These are phyloP conservation scores for Globisporangium solare DNA, from an alignment of 352 stramenopile genomes.

Conservation along the genomic window DNA sequence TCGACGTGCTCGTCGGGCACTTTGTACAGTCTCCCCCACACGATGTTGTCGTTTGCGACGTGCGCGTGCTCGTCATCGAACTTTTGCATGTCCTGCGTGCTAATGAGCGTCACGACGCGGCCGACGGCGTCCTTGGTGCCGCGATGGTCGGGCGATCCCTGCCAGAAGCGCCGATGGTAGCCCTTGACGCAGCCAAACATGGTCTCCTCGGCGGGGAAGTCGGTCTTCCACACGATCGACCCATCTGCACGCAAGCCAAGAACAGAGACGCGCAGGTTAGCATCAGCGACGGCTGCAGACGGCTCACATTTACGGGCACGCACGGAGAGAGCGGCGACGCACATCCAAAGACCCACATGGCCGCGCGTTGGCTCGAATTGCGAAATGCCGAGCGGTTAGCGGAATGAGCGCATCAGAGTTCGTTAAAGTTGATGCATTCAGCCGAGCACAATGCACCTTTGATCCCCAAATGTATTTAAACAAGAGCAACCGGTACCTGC, in stretches of 20 bases:
- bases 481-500: too few relatives aligned
- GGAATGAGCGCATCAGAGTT: too few relatives aligned
- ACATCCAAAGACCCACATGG: slow-evolving; percentile 83
- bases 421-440: too few relatives aligned
- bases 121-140: slow-evolving; percentile 69
- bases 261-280: slow-evolving; percentile 65
- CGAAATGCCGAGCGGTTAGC: too few relatives aligned
- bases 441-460: too few relatives aligned
- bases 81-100: slow-evolving; percentile 60
- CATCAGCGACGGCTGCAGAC: slow-evolving; percentile 26
- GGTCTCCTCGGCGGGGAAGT: slow-evolving; percentile 25
- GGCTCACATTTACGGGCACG: too few relatives aligned
- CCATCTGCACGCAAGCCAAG: slow-evolving; percentile 18
- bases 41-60: slow-evolving; percentile 55
- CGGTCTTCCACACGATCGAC: slow-evolving; percentile 30
- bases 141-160: slow-evolving; percentile 84
- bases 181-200: slow-evolving; percentile 60
- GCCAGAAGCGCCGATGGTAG: slow-evolving; percentile 87
- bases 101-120: slow-evolving; percentile 86
- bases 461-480: too few relatives aligned
- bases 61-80: slow-evolving; percentile 75
- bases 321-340: slow-evolving; percentile 21
- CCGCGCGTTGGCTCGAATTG: background rate
- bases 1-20: slow-evolving; percentile 72
- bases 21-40: slow-evolving; percentile 84